Conservation (phyloP, 495 filamentous ascomycete species). For the Cryomyces minteri region DNA sequence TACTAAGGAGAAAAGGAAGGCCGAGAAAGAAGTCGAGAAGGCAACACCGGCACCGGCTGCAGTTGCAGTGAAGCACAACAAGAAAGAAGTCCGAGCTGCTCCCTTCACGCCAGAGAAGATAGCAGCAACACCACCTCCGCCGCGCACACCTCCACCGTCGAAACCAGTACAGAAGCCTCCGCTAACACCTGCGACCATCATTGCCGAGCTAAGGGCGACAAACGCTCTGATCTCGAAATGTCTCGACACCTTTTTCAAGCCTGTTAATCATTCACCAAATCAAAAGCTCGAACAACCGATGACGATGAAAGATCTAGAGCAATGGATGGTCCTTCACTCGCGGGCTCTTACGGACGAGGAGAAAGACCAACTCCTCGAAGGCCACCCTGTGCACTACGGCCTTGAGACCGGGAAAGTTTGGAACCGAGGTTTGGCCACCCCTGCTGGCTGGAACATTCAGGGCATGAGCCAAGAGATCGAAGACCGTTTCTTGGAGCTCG, state of each 20-base stretch:
- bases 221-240: neutral
- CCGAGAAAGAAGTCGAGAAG: neutral
- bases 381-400: neutral
- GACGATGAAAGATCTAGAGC: neutral
- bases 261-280: neutral
- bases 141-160: neutral
- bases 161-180: constrained; percentile 1
- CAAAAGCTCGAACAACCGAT: neutral
- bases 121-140: neutral
- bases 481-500: constrained; percentile 54
- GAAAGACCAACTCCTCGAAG: neutral
- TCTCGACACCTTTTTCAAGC: neutral
- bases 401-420: neutral
- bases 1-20: constrained; percentile 8
- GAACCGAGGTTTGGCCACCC: constrained; percentile 46
- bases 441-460: constrained; percentile 58
- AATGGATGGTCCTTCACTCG: too few relatives aligned
- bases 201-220: constrained; percentile 5
- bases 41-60: neutral
- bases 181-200: constrained; percentile 4
- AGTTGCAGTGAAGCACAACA: neutral
- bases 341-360: neutral
- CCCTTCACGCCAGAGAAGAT: neutral
- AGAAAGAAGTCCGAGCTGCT: neutral
- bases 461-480: constrained; percentile 64